phyloP scores from a whole-genome alignment of 2,329 filamentous ascomycete genomes.

The Chaetomium strumarium region DNA sequence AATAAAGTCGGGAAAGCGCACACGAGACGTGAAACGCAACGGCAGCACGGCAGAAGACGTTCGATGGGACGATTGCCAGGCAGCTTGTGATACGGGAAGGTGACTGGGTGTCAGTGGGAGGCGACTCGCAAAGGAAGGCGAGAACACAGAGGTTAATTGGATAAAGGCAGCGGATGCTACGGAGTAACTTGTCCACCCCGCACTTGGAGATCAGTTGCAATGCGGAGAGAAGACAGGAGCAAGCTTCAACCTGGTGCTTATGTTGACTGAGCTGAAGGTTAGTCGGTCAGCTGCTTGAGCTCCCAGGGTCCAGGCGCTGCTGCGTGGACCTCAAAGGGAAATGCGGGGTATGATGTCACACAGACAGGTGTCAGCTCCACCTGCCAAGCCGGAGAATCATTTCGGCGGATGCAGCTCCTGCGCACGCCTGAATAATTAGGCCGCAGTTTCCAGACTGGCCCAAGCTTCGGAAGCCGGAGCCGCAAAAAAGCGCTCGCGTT shows the following conservation, averaged over 20 bases:
- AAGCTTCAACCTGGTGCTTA: neutral
- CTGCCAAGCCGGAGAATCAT: conserved; percentile 18
- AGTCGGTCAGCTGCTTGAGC: conserved; percentile 11
- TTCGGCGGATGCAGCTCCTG: conserved; percentile 6
- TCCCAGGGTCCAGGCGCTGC: conserved; percentile 10
- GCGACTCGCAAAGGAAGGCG: neutral
- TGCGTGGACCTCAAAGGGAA: neutral
- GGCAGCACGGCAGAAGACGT: conserved; percentile 20
- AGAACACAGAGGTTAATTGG: conserved; percentile 21
- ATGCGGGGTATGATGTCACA: conserved; percentile 25
- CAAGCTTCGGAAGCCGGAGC: conserved; percentile 23
- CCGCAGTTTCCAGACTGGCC: conserved; percentile 4
- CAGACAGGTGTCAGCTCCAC: neutral
- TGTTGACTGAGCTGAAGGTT: neutral
- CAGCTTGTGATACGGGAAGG: conserved; percentile 16
- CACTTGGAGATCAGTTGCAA: conserved; percentile 15
- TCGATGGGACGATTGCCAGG: conserved; percentile 11
- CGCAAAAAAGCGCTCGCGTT: conserved; percentile 29
- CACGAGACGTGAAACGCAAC: conserved; percentile 7
- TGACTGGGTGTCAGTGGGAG: conserved; percentile 6
- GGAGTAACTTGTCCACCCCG: conserved; percentile 18
- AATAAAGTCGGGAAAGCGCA: neutral
- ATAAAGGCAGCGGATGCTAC: conserved; percentile 9
- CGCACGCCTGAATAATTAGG: conserved; percentile 18
- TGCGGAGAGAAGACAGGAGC: conserved; percentile 9